Percentiles rank a stretch among this genome's conserved stretches.
phyloP scores from a whole-genome alignment of 176 grass and related monocot genomes.

The Oryza australiensis region DNA sequence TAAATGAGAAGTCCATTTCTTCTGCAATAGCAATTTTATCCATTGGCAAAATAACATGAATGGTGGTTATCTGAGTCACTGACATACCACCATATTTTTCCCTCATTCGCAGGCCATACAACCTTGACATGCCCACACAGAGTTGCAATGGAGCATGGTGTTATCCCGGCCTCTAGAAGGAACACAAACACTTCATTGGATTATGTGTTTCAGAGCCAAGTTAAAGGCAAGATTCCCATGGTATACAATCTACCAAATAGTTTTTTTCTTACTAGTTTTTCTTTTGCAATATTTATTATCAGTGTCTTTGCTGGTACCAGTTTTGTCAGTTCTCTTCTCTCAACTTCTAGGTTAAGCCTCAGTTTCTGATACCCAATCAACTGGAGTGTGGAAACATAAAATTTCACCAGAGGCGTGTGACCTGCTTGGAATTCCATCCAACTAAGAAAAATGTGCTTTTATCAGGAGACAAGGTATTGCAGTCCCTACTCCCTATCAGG shows the following conservation, averaged over 20 bases:
- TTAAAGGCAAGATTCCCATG: constrained; percentile 69
- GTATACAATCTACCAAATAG: constrained; percentile 9
- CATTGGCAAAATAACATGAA: not conserved
- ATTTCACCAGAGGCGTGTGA: constrained; percentile 81
- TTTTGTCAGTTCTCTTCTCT: not conserved
- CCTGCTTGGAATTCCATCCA: constrained; percentile 94
- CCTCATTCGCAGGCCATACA: constrained; percentile 64
- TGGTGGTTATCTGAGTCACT: not conserved
- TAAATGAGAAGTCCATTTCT: not conserved
- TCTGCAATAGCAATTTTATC: not conserved
- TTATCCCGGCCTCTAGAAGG: constrained; percentile 68
- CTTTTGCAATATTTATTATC: not conserved
- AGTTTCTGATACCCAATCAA: constrained; percentile 70
- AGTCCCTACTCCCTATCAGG: not conserved
- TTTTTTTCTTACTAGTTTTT: not conserved
- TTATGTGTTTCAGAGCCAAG: constrained; percentile 86
- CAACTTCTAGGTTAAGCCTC: constrained; percentile 60
- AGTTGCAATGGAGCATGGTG: constrained; percentile 86
- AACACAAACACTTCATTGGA: constrained; percentile 66
- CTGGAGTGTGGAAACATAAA: constrained; percentile 85
- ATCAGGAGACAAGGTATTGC: constrained; percentile 88
- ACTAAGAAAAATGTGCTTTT: constrained; percentile 75
- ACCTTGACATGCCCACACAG: constrained; percentile 89
- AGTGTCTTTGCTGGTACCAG: not conserved
- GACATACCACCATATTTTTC: not conserved